These are phyloP conservation scores for Aspergillus avenaceus DNA, from an alignment of 495 filamentous ascomycete genomes.

Conservation along the genomic window DNA sequence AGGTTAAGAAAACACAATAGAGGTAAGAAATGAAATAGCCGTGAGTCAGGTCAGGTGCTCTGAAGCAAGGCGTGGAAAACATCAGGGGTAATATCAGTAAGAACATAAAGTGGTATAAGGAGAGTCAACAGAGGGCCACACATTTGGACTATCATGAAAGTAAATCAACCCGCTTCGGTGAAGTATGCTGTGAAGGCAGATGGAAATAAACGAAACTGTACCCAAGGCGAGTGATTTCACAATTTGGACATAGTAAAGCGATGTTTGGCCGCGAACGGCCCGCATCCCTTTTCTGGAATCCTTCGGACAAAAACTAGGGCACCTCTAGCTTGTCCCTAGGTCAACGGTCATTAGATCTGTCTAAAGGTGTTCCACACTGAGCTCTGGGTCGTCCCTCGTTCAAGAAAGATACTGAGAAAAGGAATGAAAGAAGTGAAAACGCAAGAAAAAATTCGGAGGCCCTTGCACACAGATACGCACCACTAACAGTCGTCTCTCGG, in stretches of 20 bases:
- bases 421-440: neutral
- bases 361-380: neutral
- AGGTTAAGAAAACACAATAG: conserved; percentile 1
- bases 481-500: neutral
- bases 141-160: conserved; percentile 5
- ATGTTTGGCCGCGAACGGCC: neutral
- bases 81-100: conserved; percentile 10
- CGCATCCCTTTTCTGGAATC: neutral
- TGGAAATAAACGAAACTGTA: neutral
- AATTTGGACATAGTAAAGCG: neutral
- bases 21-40: conserved; percentile 3
- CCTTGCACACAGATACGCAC: neutral
- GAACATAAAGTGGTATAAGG: conserved; percentile 23
- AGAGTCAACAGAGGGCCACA: conserved; percentile 3
- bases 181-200: conserved; percentile 4
- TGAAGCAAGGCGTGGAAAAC: conserved; percentile 2
- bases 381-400: neutral
- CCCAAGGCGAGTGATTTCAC: conserved; percentile 4
- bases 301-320: neutral
- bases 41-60: conserved; percentile 1
- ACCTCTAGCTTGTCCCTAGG: neutral
- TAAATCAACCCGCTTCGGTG: conserved; percentile 6
- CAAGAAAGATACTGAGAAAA: neutral
- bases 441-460: neutral
- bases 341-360: neutral